Base-by-base conservation (phyloP, 768 basidiomycete species). In the Termitomyces sp. region DNA sequence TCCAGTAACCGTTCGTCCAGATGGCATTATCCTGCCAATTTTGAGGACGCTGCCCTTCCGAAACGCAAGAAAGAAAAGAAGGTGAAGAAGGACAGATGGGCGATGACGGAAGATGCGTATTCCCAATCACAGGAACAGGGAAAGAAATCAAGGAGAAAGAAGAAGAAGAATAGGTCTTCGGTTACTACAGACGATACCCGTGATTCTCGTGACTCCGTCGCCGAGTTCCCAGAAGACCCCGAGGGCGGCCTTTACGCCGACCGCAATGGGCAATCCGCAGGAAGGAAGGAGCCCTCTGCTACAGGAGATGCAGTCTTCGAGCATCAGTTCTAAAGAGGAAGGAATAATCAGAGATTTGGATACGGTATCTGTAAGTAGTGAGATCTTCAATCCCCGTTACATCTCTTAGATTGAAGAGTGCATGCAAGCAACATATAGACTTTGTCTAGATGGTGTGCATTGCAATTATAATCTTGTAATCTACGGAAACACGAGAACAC, bases 21-120 rank as follows among this genome's bases (percentile, higher is more conserved):
- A 58, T 94, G 92, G 92, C 89, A 81, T 63, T 94, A 94, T 72
- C 90, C 89, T 14, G 87, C 91, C 63, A 91, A 93, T 69, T 91
- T 93, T 66, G 85, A 86, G 50, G 90, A 91, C 20, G 77, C 75
- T 30, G 66, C 75, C 33, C 71, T 73, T 57, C 47, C 56, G 1
- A 76, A 77, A 56, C 75, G 72, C 62, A 82, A 77, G 72, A 88
- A 84, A 74, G 84, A 84, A 72, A 85, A 88, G 74, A 87, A 86
- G 65, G 82, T 83, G 54, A 93, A 92, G 82, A 93, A 93, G 72
- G 92, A 94, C 66, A 78, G 92, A 59, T 93, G 88, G 88, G 91
- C 87, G 60, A 79, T 88, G 71, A 93, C 91, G 35, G 90, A 92
- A 72, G 92, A 94, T 70, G 92, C 91, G 36, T 88, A 93, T 66